Evolutionary conservation across 495 filamentous ascomycete genomes (phyloP).

Genomic region (Xylaria cubensis): DNA sequence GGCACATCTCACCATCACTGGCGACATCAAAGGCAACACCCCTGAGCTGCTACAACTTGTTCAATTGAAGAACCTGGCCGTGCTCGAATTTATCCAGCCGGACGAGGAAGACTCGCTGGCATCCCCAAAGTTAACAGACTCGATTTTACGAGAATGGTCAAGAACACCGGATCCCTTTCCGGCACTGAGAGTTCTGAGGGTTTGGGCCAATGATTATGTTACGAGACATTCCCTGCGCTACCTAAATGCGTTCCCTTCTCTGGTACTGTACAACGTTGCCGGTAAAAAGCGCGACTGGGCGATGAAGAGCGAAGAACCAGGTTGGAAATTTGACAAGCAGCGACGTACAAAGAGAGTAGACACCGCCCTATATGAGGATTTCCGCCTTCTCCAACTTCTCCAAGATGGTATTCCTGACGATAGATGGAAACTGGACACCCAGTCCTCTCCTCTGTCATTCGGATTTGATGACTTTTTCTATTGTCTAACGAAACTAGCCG

Average conservation of each 20-base stretch:
- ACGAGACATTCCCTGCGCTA: constrained; percentile 35
- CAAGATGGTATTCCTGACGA: neutral
- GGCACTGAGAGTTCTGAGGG: constrained; percentile 38
- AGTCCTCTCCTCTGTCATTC: no score
- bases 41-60: constrained; percentile 39
- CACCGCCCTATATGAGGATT: neutral
- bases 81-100: constrained; percentile 41
- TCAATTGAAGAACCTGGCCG: constrained; percentile 39
- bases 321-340: constrained; percentile 16
- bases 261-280: constrained; percentile 36
- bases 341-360: neutral
- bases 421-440: neutral
- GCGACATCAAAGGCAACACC: constrained; percentile 18
- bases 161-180: constrained; percentile 36
- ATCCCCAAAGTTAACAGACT: constrained; percentile 35
- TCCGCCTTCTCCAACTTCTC: neutral
- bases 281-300: constrained; percentile 33
- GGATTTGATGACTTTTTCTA: no score
- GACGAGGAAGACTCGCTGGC: neutral
- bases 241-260: constrained; percentile 33
- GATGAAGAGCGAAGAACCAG: no score
- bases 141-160: constrained; percentile 42
- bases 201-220: constrained; percentile 31
- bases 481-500: neutral
- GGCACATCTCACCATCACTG: constrained; percentile 37